A percentile compares a stretch with the other conserved stretches of the same genome.
Conservation (phyloP, 1,284 basidiomycete genomes). For the Sanghuangporus baumii region DNA sequence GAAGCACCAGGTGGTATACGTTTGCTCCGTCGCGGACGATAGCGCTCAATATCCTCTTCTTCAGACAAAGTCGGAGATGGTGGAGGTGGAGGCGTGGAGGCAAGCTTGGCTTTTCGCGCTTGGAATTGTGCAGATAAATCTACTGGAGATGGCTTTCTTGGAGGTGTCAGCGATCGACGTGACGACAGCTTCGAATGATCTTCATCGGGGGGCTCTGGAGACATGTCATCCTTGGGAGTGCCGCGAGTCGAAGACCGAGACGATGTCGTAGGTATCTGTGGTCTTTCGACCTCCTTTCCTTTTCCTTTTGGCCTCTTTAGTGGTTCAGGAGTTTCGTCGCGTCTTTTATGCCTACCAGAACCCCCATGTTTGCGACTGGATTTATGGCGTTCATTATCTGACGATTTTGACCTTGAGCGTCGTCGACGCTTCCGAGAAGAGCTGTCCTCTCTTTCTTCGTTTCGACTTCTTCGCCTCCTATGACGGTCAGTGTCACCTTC, state of each 20-base stretch:
- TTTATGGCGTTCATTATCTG: background rate
- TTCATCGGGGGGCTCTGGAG: background rate
- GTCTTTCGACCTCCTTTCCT: conserved; percentile 6
- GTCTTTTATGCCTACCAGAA: background rate
- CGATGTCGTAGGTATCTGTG: background rate
- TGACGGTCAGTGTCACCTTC: conserved; percentile 14
- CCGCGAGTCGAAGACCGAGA: background rate
- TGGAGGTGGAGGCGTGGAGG: conserved; percentile 7
- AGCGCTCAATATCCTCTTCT: conserved; percentile 18
- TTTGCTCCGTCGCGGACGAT: conserved; percentile 18
- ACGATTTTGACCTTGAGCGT: conserved; percentile 8
- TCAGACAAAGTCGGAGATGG: conserved; percentile 18
- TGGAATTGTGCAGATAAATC: conserved; percentile 15
- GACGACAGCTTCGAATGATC: background rate
- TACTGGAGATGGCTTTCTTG: background rate
- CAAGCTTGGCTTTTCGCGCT: conserved; percentile 1
- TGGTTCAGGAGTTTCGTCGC: background rate
- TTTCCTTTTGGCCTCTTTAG: conserved; percentile 1
- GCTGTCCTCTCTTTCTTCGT: conserved; percentile 5
- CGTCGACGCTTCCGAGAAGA: conserved; percentile 3
- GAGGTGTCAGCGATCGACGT: conserved; percentile 5
- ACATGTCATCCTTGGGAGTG: background rate
- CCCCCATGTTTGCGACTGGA: background rate
- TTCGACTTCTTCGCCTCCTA: conserved; percentile 7
- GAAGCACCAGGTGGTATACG: conserved; percentile 27